Evolutionary conservation across 1,139 yeast genomes (phyloP).

Genomic region (Meyerozyma athensensis): DNA sequence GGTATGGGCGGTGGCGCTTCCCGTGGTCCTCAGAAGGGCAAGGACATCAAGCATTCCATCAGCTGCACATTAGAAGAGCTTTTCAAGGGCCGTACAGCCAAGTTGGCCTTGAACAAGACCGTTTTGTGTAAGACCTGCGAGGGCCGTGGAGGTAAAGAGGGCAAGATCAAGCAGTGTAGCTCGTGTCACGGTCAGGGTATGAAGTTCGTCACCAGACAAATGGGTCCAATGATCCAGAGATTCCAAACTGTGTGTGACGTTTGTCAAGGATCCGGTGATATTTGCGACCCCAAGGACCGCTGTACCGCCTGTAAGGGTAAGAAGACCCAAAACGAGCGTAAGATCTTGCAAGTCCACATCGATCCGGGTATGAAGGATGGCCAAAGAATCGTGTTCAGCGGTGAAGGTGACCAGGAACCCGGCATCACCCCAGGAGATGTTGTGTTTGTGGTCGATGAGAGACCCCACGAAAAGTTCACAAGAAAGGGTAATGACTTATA

Average conservation of each 20-base stretch:
- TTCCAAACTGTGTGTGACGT: slow-evolving; percentile 92
- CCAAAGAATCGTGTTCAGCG: slow-evolving; percentile 83
- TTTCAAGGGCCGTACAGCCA: slow-evolving; percentile 92
- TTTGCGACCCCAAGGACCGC: slow-evolving; percentile 80
- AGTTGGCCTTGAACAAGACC: slow-evolving; percentile 90
- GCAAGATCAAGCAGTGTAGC: slow-evolving; percentile 82
- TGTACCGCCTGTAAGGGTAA: slow-evolving; percentile 88
- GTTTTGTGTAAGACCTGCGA: slow-evolving; percentile 83
- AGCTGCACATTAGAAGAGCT: slow-evolving; percentile 86
- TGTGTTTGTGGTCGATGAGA: slow-evolving; percentile 83
- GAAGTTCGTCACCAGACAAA: slow-evolving; percentile 90
- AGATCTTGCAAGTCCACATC: slow-evolving; percentile 88
- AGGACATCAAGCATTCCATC: slow-evolving; percentile 87
- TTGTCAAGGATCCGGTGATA: slow-evolving; percentile 92
- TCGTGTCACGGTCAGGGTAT: slow-evolving; percentile 88
- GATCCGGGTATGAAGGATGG: slow-evolving; percentile 98
- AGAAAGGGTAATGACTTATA: slow-evolving; percentile 89
- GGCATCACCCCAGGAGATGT: slow-evolving; percentile 96
- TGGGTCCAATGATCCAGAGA: slow-evolving; percentile 99
- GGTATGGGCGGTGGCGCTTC: slow-evolving; percentile 58
- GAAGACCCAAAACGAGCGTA: slow-evolving; percentile 83
- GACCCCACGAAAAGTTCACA: slow-evolving; percentile 72
- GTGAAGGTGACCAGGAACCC: slow-evolving; percentile 98
- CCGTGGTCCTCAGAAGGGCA: slow-evolving; percentile 83
- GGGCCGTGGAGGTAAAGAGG: slow-evolving; percentile 95